Evolutionary conservation across 495 filamentous ascomycete genomes (phyloP).

Genomic region (Chaetomium tenue): DNA sequence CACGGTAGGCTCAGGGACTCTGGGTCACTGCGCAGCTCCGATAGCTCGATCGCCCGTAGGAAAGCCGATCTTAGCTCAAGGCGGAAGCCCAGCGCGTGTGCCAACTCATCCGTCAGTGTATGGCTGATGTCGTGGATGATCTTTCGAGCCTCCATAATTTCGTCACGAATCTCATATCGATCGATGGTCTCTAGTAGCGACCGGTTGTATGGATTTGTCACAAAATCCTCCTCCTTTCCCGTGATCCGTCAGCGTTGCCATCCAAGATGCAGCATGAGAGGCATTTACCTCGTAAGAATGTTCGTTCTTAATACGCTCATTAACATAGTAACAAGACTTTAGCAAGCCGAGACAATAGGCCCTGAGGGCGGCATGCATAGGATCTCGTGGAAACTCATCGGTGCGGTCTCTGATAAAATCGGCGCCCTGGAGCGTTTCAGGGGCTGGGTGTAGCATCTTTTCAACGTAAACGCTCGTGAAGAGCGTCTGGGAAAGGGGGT

Average conservation of each 20-base stretch:
- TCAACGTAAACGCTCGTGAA: constrained; percentile 96
- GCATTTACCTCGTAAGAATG: constrained; percentile 79
- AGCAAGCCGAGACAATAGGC: constrained; percentile 84
- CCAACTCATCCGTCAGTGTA: constrained; percentile 51
- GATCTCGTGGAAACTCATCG: constrained; percentile 36
- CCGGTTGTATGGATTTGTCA: constrained; percentile 82
- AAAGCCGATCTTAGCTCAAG: constrained; percentile 65
- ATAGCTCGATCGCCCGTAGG: constrained; percentile 51
- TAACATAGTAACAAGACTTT: constrained; percentile 79
- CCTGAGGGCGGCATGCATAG: constrained; percentile 66
- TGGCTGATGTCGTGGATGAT: constrained; percentile 51
- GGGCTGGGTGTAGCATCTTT: constrained; percentile 69
- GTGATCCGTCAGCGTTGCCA: constrained; percentile 30
- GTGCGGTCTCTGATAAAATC: constrained; percentile 52
- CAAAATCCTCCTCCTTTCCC: constrained; percentile 87
- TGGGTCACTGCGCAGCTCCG: constrained; percentile 43
- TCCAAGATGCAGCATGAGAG: constrained; percentile 12
- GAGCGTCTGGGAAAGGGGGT: constrained; percentile 89
- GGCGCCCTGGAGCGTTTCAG: constrained; percentile 65
- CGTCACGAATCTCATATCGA: constrained; percentile 52
- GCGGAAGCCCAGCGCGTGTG: constrained; percentile 59
- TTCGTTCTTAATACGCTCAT: constrained; percentile 67
- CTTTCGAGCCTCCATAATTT: constrained; percentile 59
- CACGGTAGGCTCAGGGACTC: constrained; percentile 48
- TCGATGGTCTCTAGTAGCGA: constrained; percentile 66